phyloP scores from a whole-genome alignment of 768 basidiomycete species.

The Saitozyma podzolica region DNA sequence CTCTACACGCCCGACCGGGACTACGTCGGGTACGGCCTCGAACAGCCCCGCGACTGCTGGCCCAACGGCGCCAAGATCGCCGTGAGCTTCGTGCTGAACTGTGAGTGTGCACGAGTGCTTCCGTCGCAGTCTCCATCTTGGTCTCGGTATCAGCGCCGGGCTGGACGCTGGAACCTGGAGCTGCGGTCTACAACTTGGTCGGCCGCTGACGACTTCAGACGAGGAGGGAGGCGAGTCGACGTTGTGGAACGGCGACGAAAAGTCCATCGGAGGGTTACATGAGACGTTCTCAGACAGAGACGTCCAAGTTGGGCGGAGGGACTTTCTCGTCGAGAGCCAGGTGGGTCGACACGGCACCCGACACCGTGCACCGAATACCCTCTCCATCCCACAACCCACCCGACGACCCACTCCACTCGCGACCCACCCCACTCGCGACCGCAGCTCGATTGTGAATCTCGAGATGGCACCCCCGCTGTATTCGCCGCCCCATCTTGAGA shows the following conservation, averaged over 20 bases:
- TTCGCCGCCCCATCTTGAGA: no score
- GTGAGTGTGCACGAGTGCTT: neutral
- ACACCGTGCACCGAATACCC: no score
- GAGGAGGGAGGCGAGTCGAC: conserved; percentile 4
- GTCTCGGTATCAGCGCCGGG: no score
- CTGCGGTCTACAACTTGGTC: neutral
- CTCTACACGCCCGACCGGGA: neutral
- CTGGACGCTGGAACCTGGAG: no score
- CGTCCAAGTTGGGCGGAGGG: conserved; percentile 24
- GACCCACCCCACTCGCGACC: no score
- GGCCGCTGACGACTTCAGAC: neutral
- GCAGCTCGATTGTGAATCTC: no score
- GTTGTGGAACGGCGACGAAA: conserved; percentile 1
- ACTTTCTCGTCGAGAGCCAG: conserved; percentile 32
- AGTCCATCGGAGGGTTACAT: no score
- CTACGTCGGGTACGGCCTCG: conserved; percentile 22
- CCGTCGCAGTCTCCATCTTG: no score
- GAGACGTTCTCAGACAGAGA: no score
- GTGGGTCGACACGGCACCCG: conserved; percentile 10
- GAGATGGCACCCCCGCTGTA: no score
- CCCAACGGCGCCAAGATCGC: conserved; percentile 23
- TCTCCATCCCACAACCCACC: no score
- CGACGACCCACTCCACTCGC: no score
- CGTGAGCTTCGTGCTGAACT: conserved; percentile 14
- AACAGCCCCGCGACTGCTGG: conserved; percentile 20